phyloP scores from a whole-genome alignment of 2,329 filamentous ascomycete genomes.

The Ploettnerulaceae sp. region DNA sequence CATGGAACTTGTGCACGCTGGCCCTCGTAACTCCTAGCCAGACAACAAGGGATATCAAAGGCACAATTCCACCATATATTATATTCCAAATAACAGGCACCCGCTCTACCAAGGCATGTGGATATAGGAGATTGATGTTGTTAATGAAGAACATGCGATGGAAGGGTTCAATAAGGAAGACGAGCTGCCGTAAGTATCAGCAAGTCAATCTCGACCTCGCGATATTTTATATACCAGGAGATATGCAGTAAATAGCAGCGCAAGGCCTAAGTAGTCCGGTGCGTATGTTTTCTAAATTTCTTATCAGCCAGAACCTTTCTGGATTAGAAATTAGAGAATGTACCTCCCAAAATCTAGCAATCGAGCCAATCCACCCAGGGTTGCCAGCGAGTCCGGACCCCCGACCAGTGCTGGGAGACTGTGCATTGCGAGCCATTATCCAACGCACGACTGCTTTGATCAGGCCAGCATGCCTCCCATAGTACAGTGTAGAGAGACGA shows the following conservation, averaged over 20 bases:
- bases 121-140: constrained; percentile 78
- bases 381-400: constrained; percentile 24
- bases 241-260: constrained; percentile 63
- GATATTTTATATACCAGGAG: constrained; percentile 55
- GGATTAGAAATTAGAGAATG: neutral
- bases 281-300: constrained; percentile 68
- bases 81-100: constrained; percentile 63
- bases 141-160: constrained; percentile 92
- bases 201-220: neutral
- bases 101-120: constrained; percentile 77
- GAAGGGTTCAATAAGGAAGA: constrained; percentile 73
- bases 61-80: constrained; percentile 70
- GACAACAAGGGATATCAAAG: constrained; percentile 59
- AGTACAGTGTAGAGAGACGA: constrained; percentile 2
- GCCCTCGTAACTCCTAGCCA: constrained; percentile 61
- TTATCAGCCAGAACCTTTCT: constrained; percentile 7
- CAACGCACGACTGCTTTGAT: constrained; percentile 2
- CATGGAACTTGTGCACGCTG: constrained; percentile 73
- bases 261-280: constrained; percentile 79
- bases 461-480: constrained; percentile 3
- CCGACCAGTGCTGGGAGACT: constrained; percentile 16
- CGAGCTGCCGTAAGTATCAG: constrained; percentile 43
- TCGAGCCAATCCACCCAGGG: constrained; percentile 29
- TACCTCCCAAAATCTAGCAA: constrained; percentile 35
- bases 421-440: constrained; percentile 22